Evolutionary conservation across 495 filamentous ascomycete species (phyloP), one percentile per base, ranked within the genome.

Genomic region (Talaromyces stipitatus): DNA sequence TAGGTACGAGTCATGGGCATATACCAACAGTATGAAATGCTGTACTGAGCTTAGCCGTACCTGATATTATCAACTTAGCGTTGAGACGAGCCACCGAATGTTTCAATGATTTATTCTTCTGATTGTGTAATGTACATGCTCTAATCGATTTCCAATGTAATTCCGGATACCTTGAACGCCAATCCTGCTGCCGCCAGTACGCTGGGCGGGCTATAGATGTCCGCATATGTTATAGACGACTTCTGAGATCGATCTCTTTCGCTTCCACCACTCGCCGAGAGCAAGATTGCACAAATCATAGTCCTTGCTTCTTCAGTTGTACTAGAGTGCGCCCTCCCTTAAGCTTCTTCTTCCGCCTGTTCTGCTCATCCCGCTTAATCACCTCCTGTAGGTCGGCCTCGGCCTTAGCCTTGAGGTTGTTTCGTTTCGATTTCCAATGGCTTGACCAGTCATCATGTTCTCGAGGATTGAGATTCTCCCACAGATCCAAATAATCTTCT

Each of bases 401-500:
- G 10, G 45, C 24, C 45, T 48, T 26, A 20, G 45, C 22, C 24
- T 48, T 48, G 20, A 48, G 45, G 3, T 26, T 26, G 20, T 16
- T 3, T 11, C 45, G 45, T 26, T 48, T 48, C 22, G 10, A 48
- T 26, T 4, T 24, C 45, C 45, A 48, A 9, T 26, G 1, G 2
- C 20, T 26, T 23, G 45, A 26, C 48, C 48, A 51, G 16, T 30
- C 51, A 12, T 55, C 14, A 22, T 43, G 11, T 43, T 55, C 54
- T 18, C 32, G 24, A 38, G 22, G n/a, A 11, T 55, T 55, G 20
- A 20, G 32, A 4, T 43, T 43, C 26, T 55, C 64, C 75, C 75
- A 78, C 47, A 74, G 52, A 24, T 73, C 62, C 16, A 78, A 59
- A 48, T 69, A 78, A 36, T 76, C 73, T 32, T 64, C 58, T 10